Evolutionary conservation across 306 rosid genomes (phyloP).

Genomic region (Vicia villosa): DNA sequence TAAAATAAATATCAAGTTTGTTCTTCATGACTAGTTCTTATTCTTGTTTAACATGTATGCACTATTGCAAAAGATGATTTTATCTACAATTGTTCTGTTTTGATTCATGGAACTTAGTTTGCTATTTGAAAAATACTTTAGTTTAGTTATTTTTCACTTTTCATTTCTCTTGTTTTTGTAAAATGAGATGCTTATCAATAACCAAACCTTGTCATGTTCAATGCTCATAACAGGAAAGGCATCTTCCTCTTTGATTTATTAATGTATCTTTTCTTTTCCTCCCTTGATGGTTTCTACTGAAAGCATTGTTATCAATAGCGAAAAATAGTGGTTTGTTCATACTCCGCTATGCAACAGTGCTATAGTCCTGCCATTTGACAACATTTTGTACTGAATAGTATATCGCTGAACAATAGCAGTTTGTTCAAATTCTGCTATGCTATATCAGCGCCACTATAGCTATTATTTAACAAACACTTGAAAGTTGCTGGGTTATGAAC

Average conservation of each 20-base stretch:
- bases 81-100: conserved; percentile 9
- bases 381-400: no score
- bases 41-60: background rate
- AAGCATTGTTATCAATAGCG: no score
- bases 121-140: conserved; percentile 20
- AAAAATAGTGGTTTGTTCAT: no score
- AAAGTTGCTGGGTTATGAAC: conserved; percentile 3
- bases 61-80: conserved; percentile 2
- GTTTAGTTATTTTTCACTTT: background rate
- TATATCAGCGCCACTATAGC: no score
- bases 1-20: conserved; percentile 20
- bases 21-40: conserved; percentile 20
- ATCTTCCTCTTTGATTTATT: conserved; percentile 4
- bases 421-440: no score
- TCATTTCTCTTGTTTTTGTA: background rate
- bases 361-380: no score
- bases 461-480: no score
- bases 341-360: no score
- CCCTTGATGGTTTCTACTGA: conserved; percentile 5
- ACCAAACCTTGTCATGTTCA: background rate
- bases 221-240: background rate
- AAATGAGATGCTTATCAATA: background rate
- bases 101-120: conserved; percentile 21
- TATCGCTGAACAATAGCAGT: no score
- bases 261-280: background rate